Conservation (phyloP, 768 basidiomycete species). For the Inosperma sp. region DNA sequence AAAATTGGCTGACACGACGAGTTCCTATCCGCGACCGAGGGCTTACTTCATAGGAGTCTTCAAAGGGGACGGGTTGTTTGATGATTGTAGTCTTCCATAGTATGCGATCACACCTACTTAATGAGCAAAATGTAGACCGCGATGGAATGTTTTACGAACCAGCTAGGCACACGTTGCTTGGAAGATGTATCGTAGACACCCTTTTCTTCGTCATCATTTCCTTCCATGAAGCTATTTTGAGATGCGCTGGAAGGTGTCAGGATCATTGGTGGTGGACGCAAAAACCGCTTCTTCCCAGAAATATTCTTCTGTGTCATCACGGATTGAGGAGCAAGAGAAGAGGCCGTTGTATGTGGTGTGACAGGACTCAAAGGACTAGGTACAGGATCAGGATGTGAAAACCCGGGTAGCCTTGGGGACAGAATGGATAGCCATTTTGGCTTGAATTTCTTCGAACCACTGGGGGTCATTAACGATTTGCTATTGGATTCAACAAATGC, state of each 20-base stretch:
- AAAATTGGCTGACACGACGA: slow-evolving; percentile 44
- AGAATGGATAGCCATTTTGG: slow-evolving; percentile 20
- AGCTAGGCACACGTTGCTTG: slow-evolving; percentile 81
- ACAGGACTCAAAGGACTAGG: neutral
- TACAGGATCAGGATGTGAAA: slow-evolving; percentile 6
- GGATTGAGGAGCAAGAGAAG: slow-evolving; percentile 4
- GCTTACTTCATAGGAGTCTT: slow-evolving; percentile 25
- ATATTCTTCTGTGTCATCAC: slow-evolving; percentile 1
- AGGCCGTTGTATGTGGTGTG: slow-evolving; percentile 8
- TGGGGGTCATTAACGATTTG: slow-evolving; percentile 11
- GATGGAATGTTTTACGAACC: slow-evolving; percentile 41
- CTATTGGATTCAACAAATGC: slow-evolving; percentile 11
- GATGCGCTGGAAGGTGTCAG: slow-evolving; percentile 30
- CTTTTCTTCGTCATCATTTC: slow-evolving; percentile 30
- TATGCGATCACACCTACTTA: slow-evolving; percentile 74
- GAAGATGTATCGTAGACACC: slow-evolving; percentile 78
- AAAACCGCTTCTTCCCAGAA: slow-evolving; percentile 11
- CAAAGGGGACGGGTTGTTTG: slow-evolving; percentile 40
- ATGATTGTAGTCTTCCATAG: slow-evolving; percentile 72
- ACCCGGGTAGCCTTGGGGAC: slow-evolving; percentile 15
- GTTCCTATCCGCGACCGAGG: neutral
- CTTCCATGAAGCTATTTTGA: slow-evolving; percentile 26
- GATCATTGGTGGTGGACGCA: slow-evolving; percentile 28
- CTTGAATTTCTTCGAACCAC: slow-evolving; percentile 13
- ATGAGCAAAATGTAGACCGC: neutral